These are phyloP conservation scores for Pythium plurisporium DNA, from an alignment of 352 stramenopile genomes.

Conservation along the genomic window DNA sequence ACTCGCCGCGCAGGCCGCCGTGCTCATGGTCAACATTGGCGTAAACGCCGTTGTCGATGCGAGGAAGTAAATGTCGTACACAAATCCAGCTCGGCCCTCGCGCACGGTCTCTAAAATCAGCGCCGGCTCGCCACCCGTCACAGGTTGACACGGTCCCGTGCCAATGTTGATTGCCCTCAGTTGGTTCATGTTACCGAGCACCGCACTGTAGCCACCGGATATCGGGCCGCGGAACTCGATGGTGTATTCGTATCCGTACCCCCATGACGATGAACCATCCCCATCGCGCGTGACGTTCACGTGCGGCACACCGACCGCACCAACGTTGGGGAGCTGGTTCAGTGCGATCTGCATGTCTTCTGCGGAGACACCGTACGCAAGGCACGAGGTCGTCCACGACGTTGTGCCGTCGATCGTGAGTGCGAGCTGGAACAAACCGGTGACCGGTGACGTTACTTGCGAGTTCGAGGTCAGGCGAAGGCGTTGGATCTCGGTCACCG, in stretches of 20 bases:
- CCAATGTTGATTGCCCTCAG: conserved; percentile 55
- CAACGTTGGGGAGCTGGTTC: conserved; percentile 54
- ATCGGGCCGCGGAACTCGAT: conserved; percentile 61
- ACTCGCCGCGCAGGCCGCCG: conserved; percentile 12
- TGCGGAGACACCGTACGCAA: conserved; percentile 69
- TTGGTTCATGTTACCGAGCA: conserved; percentile 52
- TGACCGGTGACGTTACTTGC: conserved; percentile 39
- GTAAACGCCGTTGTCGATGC: conserved; percentile 33
- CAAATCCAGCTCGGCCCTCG: conserved; percentile 48
- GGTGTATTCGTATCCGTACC: conserved; percentile 76
- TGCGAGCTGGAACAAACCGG: conserved; percentile 55
- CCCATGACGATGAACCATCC: conserved; percentile 57
- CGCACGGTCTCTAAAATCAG: conserved; percentile 69
- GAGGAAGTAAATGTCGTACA: conserved; percentile 80
- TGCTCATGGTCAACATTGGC: conserved; percentile 32
- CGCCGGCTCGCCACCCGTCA: conserved; percentile 41
- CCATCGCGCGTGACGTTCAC: conserved; percentile 63
- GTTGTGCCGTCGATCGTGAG: conserved; percentile 56
- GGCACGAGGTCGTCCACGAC: conserved; percentile 43
- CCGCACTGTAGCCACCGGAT: conserved; percentile 43
- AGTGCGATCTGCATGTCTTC: conserved; percentile 51
- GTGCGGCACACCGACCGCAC: conserved; percentile 27
- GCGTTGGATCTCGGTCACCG: conserved; percentile 63
- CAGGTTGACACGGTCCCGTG: conserved; percentile 30
- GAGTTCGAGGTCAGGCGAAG: conserved; percentile 67